A percentile compares a stretch with the other conserved stretches of the same genome.
Conservation (phyloP, 441 rosid species). For the Flueggea neowawraea region DNA sequence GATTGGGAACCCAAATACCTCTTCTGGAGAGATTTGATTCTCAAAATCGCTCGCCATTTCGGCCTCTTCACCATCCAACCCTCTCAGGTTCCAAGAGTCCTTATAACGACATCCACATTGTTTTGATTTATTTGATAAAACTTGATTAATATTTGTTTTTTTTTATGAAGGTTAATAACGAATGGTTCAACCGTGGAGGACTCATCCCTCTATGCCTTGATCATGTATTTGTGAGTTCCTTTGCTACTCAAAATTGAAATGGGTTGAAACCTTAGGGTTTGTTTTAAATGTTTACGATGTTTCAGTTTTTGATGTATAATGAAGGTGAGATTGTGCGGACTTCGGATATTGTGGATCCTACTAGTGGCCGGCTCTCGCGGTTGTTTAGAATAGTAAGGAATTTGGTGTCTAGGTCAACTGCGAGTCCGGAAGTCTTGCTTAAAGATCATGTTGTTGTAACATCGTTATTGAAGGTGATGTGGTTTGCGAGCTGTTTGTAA, state of each 20-base stretch:
- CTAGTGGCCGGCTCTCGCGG: conserved; percentile 49
- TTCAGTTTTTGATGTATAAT: conserved; percentile 64
- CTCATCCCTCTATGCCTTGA: conserved; percentile 64
- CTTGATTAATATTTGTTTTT: neutral
- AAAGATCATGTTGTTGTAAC: conserved; percentile 42
- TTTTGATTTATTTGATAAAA: neutral
- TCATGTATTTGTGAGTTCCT: conserved; percentile 52
- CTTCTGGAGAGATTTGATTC: conserved; percentile 64
- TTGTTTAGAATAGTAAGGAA: conserved; percentile 44
- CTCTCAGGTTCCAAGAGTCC: conserved; percentile 31
- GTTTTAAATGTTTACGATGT: conserved; percentile 1
- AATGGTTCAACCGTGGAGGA: conserved; percentile 64
- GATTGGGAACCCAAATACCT: conserved; percentile 76
- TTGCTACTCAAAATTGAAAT: neutral
- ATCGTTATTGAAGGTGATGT: conserved; percentile 51
- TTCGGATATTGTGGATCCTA: conserved; percentile 43
- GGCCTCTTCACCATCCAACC: conserved; percentile 39
- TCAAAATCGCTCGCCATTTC: conserved; percentile 53
- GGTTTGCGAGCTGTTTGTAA: neutral
- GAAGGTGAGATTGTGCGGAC: conserved; percentile 65
- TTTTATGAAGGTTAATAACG: conserved; percentile 35
- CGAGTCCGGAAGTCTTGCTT: conserved; percentile 36
- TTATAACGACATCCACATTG: neutral
- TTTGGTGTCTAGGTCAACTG: conserved; percentile 37
- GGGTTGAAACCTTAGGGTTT: neutral